Conservation (phyloP, 495 filamentous ascomycete genomes). For the Talaromyces proteolyticus region DNA sequence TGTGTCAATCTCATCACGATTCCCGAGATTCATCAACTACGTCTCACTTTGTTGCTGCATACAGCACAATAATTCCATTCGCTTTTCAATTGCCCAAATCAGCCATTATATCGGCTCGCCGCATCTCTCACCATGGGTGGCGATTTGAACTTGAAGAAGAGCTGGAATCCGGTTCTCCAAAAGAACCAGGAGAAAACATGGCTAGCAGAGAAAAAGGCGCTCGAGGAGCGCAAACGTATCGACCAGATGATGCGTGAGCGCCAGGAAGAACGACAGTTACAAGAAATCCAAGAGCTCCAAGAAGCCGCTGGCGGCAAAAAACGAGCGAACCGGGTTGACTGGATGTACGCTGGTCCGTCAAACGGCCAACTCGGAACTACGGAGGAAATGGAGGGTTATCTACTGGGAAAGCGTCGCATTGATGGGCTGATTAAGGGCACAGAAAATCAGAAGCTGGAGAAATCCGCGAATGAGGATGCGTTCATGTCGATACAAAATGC, state of each 20-base stretch:
- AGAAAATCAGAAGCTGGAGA: slow-evolving; percentile 74
- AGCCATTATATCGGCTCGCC: too few relatives aligned
- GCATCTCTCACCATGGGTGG: slow-evolving; percentile 75
- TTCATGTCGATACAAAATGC: slow-evolving; percentile 55
- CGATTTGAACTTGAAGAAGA: slow-evolving; percentile 93
- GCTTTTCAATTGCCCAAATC: too few relatives aligned
- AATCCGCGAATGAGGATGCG: slow-evolving; percentile 62
- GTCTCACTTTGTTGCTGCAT: too few relatives aligned
- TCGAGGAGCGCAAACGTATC: slow-evolving; percentile 89
- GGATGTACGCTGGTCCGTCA: slow-evolving; percentile 93
- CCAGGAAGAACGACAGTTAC: slow-evolving; percentile 86
- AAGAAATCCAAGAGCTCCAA: slow-evolving; percentile 85
- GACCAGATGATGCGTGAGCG: slow-evolving; percentile 85
- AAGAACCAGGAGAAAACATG: slow-evolving; percentile 81
- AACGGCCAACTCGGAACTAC: slow-evolving; percentile 72
- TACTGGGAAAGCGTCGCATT: slow-evolving; percentile 87
- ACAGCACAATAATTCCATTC: too few relatives aligned
- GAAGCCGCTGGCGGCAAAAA: slow-evolving; percentile 81
- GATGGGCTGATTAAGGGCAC: slow-evolving; percentile 80
- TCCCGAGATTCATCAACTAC: too few relatives aligned
- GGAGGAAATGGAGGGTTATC: slow-evolving; percentile 90
- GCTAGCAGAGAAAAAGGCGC: slow-evolving; percentile 84
- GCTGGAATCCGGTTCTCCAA: slow-evolving; percentile 80
- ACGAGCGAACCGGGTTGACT: slow-evolving; percentile 77
- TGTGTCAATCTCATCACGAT: too few relatives aligned